Conservation (phyloP, 768 basidiomycete genomes). For the Hydnum rufescens region DNA sequence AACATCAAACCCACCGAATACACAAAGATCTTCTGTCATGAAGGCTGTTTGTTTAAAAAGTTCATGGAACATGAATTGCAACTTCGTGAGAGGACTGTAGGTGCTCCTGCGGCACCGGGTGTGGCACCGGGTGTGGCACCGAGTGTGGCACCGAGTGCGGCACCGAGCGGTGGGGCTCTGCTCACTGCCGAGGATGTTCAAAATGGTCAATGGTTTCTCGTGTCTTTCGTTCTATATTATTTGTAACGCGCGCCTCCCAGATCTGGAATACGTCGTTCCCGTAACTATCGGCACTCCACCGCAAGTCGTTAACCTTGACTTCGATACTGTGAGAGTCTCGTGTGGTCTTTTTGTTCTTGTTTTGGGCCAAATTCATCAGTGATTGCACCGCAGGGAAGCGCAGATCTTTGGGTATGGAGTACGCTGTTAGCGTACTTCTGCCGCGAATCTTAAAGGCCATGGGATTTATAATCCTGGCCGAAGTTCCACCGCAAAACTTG, state of each 20-base stretch:
- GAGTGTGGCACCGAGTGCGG: neutral
- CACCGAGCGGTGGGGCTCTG: neutral
- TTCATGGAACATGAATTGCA: neutral
- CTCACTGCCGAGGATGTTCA: constrained; percentile 3
- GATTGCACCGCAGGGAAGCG: constrained; percentile 4
- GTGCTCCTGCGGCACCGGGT: constrained; percentile 1
- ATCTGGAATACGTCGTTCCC: constrained; percentile 7
- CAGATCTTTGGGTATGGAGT: constrained; percentile 7
- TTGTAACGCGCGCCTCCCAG: neutral
- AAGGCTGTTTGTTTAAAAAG: neutral
- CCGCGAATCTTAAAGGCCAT: neutral
- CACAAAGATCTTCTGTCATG: neutral
- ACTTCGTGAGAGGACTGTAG: neutral
- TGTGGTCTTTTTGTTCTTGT: no score
- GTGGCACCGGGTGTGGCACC: no score
- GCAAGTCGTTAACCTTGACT: constrained; percentile 3
- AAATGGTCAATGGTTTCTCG: neutral
- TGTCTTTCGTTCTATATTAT: neutral
- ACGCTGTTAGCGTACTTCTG: neutral
- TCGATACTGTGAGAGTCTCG: constrained; percentile 1
- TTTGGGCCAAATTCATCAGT: no score
- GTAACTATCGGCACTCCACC: constrained; percentile 5
- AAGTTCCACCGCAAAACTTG: constrained; percentile 3
- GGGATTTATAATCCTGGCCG: constrained; percentile 3
- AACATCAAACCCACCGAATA: neutral